Base-by-base conservation (phyloP, 192 early-diverging fungal species). In the Lobosporangium transversale region DNA sequence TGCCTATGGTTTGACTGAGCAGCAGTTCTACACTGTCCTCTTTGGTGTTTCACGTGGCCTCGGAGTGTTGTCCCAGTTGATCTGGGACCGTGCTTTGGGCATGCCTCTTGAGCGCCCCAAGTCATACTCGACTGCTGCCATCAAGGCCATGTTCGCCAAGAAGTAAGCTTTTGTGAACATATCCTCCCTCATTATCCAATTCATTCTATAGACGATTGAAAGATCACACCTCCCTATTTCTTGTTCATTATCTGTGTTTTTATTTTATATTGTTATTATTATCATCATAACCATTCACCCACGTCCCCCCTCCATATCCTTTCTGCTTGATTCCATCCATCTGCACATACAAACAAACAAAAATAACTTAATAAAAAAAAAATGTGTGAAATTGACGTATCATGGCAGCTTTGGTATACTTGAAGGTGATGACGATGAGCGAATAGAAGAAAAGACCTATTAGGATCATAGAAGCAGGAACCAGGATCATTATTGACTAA, bases 1-100 rank as follows among this genome's bases (percentile, higher is more conserved):
- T 75, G 93, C 97, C 90, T 99, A 92, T 80, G 95, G 95, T 57
- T 88, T 99, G 71, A 91, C 91, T 48, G 95, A 99, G 84, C 94
- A 99, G 86, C 94, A 99, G 86, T 99, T 93, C 85, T 99, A 99
- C 94, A 99, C 97, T 33, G 97, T 99, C 44, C 84, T 99, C 37
- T 99, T 99, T 67, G 97, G 96, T 87, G 97, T 99, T 45, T 99
- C 97, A 65, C 95, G 97, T 80, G 92, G 94, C 79, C 88, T 98
- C 58, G 97, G 97, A 84, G 96, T 96, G 70, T 89, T 96, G 67
- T 84, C 94, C 57, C 94, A 95, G 79, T 88, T 97, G 68, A 93
- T 97, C 87, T 99, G 97, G 97, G 95, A 95, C 87, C 91, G 97
- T 79, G 94, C 93, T 62, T 90, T 98, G 53, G 95, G 97, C 56